phyloP scores from a whole-genome alignment of 805 yeast species.

The Isabelozyma pseudorhagii region DNA sequence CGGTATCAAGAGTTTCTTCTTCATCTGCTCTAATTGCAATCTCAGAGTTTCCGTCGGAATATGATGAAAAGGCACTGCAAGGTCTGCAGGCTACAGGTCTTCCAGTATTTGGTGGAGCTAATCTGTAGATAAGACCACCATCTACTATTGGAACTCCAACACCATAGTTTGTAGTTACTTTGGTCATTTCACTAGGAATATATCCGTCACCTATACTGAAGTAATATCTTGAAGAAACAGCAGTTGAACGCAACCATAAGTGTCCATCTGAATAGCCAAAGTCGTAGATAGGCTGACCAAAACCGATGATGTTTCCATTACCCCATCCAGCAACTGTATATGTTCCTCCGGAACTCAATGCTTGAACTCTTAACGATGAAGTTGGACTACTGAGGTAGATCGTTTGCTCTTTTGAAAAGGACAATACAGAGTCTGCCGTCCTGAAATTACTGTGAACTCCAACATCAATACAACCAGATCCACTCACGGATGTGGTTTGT shows the following conservation, averaged over 20 bases:
- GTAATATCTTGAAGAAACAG: not conserved
- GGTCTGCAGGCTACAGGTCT: slow-evolving; percentile 1
- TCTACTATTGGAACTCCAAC: not conserved
- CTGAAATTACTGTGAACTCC: slow-evolving; percentile 8
- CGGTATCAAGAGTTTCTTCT: too few relatives aligned
- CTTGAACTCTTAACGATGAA: slow-evolving; percentile 7
- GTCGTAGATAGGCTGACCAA: slow-evolving; percentile 11
- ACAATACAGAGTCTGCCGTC: not conserved
- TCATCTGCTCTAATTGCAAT: too few relatives aligned
- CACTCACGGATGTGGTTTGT: slow-evolving; percentile 19
- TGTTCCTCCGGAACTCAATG: slow-evolving; percentile 13
- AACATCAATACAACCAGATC: slow-evolving; percentile 26
- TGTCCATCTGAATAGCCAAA: slow-evolving; percentile 1
- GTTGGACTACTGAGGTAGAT: slow-evolving; percentile 11
- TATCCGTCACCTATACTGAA: not conserved
- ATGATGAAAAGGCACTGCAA: not conserved
- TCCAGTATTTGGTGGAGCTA: slow-evolving; percentile 1
- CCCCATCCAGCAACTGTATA: slow-evolving; percentile 26
- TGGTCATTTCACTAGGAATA: not conserved
- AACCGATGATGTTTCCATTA: slow-evolving; percentile 23
- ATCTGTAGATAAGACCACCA: not conserved
- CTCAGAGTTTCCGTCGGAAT: not conserved
- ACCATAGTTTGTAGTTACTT: not conserved
- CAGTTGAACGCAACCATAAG: not conserved
- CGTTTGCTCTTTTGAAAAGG: slow-evolving; percentile 11